Conservation (phyloP, 495 filamentous ascomycete species). For the Penicillium verhagenii region DNA sequence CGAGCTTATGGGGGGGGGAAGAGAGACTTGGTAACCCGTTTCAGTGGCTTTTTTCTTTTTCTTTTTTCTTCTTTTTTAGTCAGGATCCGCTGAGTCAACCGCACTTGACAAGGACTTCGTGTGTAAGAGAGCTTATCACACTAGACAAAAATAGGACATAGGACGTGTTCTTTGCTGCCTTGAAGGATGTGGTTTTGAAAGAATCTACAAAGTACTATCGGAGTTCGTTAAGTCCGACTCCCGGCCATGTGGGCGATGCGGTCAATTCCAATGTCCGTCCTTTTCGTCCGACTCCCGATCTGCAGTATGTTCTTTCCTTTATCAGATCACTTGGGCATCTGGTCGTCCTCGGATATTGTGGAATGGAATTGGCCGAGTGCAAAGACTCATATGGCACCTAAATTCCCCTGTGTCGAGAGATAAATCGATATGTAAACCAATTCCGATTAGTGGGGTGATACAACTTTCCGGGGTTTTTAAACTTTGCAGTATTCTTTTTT, state of each 20-base stretch:
- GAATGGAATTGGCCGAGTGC: background rate
- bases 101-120: too few species aligned
- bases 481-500: background rate
- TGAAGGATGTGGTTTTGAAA: background rate
- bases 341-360: background rate
- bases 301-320: background rate
- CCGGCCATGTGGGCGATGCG: slow-evolving; percentile 5
- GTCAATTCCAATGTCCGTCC: background rate
- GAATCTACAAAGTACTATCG: background rate
- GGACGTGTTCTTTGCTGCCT: slow-evolving; percentile 7
- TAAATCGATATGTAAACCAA: background rate
- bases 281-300: slow-evolving; percentile 10
- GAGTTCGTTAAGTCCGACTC: slow-evolving; percentile 14
- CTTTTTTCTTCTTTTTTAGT: background rate
- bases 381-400: background rate
- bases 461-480: background rate
- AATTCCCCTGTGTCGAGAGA: background rate
- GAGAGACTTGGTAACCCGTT: background rate
- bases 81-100: background rate
- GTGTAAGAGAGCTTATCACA: too few species aligned
- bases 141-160: background rate
- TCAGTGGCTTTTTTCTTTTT: background rate
- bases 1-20: too few species aligned
- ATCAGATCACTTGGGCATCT: background rate
- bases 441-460: slow-evolving; percentile 1